Evolutionary conservation across 2,329 filamentous ascomycete genomes (phyloP).

Genomic region (Scedosporium dehoogii): DNA sequence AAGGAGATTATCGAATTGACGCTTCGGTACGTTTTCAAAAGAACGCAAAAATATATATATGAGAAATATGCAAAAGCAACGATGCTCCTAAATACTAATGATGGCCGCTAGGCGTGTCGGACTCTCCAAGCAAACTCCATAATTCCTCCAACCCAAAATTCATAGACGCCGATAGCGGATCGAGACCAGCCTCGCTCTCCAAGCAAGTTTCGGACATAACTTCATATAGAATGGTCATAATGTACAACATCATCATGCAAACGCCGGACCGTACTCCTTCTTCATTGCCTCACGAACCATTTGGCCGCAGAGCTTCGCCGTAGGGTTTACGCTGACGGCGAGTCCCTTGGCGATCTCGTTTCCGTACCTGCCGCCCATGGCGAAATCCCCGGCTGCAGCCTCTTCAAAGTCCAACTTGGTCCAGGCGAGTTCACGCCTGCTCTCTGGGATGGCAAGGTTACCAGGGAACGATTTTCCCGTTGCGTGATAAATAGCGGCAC

Average conservation of each 20-base stretch:
- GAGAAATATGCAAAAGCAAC: not conserved
- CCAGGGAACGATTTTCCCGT: slow-evolving; percentile 38
- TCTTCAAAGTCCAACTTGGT: slow-evolving; percentile 48
- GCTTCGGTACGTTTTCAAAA: slow-evolving; percentile 25
- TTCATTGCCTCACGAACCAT: slow-evolving; percentile 62
- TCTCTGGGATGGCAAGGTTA: slow-evolving; percentile 25
- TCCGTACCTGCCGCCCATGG: slow-evolving; percentile 53
- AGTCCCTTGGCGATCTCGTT: slow-evolving; percentile 55
- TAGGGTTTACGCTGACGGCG: slow-evolving; percentile 57
- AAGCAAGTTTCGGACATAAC: not conserved
- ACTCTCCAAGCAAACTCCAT: slow-evolving; percentile 7
- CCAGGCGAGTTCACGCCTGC: slow-evolving; percentile 38
- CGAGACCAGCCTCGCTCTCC: not conserved
- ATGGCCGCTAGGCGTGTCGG: slow-evolving; percentile 14
- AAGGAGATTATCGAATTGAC: slow-evolving; percentile 38
- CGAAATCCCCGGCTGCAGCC: slow-evolving; percentile 52
- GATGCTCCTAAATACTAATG: slow-evolving; percentile 1
- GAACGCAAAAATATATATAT: not conserved
- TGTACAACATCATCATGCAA: slow-evolving; percentile 18
- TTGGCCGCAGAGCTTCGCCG: slow-evolving; percentile 58
- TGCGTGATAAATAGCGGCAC: slow-evolving; percentile 53
- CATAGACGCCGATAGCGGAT: slow-evolving; percentile 2
- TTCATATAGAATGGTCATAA: slow-evolving; percentile 1
- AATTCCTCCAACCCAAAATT: not conserved
- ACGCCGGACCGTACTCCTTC: slow-evolving; percentile 52